Evolutionary conservation across 306 rosid genomes (phyloP), one percentile per base, ranked within the genome.

Genomic region (Quercus engelmannii): DNA sequence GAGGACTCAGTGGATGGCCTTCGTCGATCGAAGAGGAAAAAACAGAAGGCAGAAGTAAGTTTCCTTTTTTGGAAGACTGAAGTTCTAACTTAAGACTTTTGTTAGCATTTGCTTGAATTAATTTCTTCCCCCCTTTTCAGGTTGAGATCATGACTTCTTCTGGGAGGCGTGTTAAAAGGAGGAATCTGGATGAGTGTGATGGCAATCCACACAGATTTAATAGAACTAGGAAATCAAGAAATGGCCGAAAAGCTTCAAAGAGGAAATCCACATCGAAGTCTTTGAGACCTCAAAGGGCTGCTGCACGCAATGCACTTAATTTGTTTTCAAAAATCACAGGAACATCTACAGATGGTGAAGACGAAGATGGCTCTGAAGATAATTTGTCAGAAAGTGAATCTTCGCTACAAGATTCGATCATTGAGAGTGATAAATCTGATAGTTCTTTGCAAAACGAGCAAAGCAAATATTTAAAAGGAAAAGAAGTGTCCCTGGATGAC

Each of bases 101-200:
- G 30, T 72, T 75, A 71, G 63, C 31, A 46, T 70, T 30, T 67
- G 65, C 81, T 74, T 71, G 73, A 85, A 33, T 80, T 76, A 58
- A 84, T 84, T 74, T 31, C 59, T 74, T 41, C 59, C 25, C 59
- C 77, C 80, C 43, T 30, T 79, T 75, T 81, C 93, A 93, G 99
- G 78, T 68, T 71, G 98, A 90, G 84, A 81, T 91, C 76, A 85
- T 82, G 94, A 93, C 97, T 74, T 96, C 98, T 83, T 96, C 99
- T 76, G 99, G 99, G 75, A 96, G 99, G 87, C 97, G 93, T 55
- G 92, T 93, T 75, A 96, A 96, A 86, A 87, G 93, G 86, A 92
- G 93, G 85, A 93, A 93, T 88, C 86, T 93, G 86, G 98, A 93
- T 62, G 97, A 88, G 87, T 75, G 81, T 85, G 98, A 89, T 80